Percentiles rank a stretch among this genome's conserved stretches.
phyloP scores from a whole-genome alignment of 1,139 yeast species.

The Magnusiomyces paraingens region DNA sequence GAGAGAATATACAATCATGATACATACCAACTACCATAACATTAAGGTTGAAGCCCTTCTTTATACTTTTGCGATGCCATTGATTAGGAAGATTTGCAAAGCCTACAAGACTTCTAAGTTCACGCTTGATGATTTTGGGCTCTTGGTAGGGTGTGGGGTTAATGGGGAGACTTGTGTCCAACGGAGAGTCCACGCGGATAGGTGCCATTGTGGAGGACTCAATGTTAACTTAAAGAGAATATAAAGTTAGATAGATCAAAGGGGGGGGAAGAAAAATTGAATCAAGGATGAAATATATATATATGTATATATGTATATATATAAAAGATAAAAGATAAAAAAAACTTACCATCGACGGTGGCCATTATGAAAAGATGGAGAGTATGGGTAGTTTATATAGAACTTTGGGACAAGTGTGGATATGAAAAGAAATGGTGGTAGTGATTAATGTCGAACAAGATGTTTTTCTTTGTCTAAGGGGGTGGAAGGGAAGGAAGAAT shows the following conservation, averaged over 20 bases:
- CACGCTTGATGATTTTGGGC: slow-evolving; percentile 55
- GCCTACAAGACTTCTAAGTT: slow-evolving; percentile 89
- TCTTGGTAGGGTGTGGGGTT: slow-evolving; percentile 9
- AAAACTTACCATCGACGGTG: slow-evolving; percentile 12
- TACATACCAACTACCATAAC: slow-evolving; percentile 41
- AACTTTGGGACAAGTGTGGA: too few relatives aligned
- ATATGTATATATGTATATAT: background rate
- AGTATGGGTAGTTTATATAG: background rate
- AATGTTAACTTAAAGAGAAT: slow-evolving; percentile 1
- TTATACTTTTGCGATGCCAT: slow-evolving; percentile 94
- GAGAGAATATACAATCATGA: background rate
- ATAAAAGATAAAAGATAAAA: background rate
- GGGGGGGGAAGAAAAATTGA: background rate
- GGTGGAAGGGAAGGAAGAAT: too few relatives aligned
- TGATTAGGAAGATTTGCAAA: slow-evolving; percentile 97
- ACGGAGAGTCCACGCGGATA: slow-evolving; percentile 9
- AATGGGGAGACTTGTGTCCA: slow-evolving; percentile 5
- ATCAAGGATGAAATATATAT: background rate
- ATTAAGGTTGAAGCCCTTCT: slow-evolving; percentile 90
- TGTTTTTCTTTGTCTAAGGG: too few relatives aligned
- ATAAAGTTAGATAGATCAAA: background rate
- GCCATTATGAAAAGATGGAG: slow-evolving; percentile 3
- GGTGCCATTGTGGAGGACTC: slow-evolving; percentile 11
- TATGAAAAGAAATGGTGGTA: background rate
- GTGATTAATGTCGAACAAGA: too few relatives aligned